phyloP scores from a whole-genome alignment of 2,329 filamentous ascomycete genomes.

The Stemphylium lycopersici region DNA sequence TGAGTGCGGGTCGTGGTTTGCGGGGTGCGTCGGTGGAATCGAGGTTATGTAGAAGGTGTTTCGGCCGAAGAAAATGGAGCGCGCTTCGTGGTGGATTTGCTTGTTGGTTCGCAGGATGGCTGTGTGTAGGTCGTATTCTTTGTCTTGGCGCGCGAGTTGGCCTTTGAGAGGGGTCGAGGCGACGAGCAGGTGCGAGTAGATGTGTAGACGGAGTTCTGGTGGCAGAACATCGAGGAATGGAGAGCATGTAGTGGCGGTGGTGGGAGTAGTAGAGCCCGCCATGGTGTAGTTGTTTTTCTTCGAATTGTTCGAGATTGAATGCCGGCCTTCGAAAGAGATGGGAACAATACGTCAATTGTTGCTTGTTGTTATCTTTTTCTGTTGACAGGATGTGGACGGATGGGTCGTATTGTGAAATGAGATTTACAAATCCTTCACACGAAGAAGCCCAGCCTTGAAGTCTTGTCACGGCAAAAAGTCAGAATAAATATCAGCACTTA shows the following conservation, averaged over 20 bases:
- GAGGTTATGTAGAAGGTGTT: slow-evolving; percentile 47
- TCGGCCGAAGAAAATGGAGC: slow-evolving; percentile 49
- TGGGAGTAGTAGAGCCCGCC: neutral
- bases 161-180: slow-evolving; percentile 28
- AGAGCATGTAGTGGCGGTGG: slow-evolving; percentile 11
- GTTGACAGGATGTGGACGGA: neutral
- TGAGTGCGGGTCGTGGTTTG: neutral
- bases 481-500: neutral
- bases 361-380: neutral
- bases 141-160: slow-evolving; percentile 19
- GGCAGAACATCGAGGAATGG: slow-evolving; percentile 38
- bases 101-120: slow-evolving; percentile 48
- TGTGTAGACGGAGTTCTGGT: slow-evolving; percentile 35
- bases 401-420: neutral
- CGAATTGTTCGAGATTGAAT: too few species aligned
- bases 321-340: too few species aligned
- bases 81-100: slow-evolving; percentile 51
- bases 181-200: slow-evolving; percentile 40
- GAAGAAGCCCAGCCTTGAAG: neutral
- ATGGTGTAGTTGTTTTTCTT: neutral
- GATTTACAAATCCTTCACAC: slow-evolving; percentile 3
- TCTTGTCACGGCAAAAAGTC: neutral
- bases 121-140: slow-evolving; percentile 42
- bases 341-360: neutral
- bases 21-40: slow-evolving; percentile 4